These are phyloP conservation scores for Reticulascus tulasneorum DNA, from an alignment of 2,329 filamentous ascomycete species.

Conservation along the genomic window DNA sequence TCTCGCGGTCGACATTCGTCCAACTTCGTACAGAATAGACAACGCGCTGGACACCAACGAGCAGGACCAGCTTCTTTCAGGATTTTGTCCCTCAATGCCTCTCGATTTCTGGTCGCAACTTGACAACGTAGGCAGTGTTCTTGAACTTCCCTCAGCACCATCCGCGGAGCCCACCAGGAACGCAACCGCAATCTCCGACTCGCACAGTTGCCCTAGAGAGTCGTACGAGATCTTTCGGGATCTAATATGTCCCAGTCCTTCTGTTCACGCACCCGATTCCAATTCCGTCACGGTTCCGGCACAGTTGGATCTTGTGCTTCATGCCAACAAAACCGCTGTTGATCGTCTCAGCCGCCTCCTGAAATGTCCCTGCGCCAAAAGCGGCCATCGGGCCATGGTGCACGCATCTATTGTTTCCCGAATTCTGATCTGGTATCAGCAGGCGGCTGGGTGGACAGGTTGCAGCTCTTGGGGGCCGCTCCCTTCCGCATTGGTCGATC, in stretches of 20 bases:
- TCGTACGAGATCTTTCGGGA: conserved; percentile 20
- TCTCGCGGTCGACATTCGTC: neutral
- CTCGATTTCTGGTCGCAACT: neutral
- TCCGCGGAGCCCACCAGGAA: conserved; percentile 2
- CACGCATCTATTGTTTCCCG: conserved; percentile 22
- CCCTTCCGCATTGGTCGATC: too few species aligned
- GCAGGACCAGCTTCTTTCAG: conserved; percentile 4
- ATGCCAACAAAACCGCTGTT: conserved; percentile 17
- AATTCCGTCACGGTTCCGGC: conserved; percentile 16
- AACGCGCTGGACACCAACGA: conserved; percentile 1
- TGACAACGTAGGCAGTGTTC: neutral
- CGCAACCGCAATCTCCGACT: conserved; percentile 1
- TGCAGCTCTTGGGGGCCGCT: conserved; percentile 14
- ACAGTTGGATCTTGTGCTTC: conserved; percentile 17
- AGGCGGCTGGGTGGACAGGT: conserved; percentile 18
- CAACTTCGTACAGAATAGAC: neutral
- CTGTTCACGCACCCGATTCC: conserved; percentile 18
- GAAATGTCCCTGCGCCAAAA: conserved; percentile 18
- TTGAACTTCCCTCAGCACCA: neutral
- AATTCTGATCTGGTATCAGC: conserved; percentile 23
- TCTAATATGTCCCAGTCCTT: conserved; percentile 16
- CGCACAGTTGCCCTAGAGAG: conserved; percentile 17
- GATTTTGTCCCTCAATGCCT: neutral
- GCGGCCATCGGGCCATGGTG: conserved; percentile 18
- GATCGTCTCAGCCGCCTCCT: conserved; percentile 15